Percentiles rank a stretch among this genome's conserved stretches.
Evolutionary conservation across 805 yeast species (phyloP).

Genomic region (Candida michaelii): DNA sequence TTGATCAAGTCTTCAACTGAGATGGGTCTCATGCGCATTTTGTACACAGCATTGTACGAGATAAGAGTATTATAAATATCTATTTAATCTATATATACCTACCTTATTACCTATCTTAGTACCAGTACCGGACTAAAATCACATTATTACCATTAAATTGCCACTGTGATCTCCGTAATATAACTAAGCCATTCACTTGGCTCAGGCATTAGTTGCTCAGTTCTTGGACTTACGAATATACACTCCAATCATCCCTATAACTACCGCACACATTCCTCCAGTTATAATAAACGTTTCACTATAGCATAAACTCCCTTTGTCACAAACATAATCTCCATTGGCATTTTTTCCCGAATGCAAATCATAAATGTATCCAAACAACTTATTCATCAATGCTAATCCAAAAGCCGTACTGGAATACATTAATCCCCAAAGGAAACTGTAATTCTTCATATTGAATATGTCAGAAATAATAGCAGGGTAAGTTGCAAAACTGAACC

Average conservation of each 20-base stretch:
- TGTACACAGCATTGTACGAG: no score
- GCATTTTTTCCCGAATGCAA: slow-evolving; percentile 21
- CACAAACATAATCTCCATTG: slow-evolving; percentile 22
- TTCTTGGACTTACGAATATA: slow-evolving; percentile 19
- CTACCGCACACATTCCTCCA: slow-evolving; percentile 21
- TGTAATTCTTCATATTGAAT: slow-evolving; percentile 32
- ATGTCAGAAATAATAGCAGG: slow-evolving; percentile 35
- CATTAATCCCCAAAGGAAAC: slow-evolving; percentile 35
- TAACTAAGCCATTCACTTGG: no score
- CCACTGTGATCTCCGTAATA: no score
- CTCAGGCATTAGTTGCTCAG: background rate
- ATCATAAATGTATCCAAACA: slow-evolving; percentile 33
- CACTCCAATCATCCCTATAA: slow-evolving; percentile 19
- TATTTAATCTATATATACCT: no score
- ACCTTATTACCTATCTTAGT: no score
- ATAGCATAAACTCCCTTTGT: slow-evolving; percentile 31
- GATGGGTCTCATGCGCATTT: slow-evolving; percentile 11
- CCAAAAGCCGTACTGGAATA: slow-evolving; percentile 34
- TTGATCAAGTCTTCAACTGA: slow-evolving; percentile 12
- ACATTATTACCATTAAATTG: no score
- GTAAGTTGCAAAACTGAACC: slow-evolving; percentile 33
- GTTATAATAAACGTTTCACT: slow-evolving; percentile 27
- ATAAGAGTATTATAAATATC: no score
- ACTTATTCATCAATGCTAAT: slow-evolving; percentile 29
- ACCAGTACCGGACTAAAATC: no score